Conservation (phyloP, 2,329 filamentous ascomycete species). For the Aspergillus neoniger region DNA sequence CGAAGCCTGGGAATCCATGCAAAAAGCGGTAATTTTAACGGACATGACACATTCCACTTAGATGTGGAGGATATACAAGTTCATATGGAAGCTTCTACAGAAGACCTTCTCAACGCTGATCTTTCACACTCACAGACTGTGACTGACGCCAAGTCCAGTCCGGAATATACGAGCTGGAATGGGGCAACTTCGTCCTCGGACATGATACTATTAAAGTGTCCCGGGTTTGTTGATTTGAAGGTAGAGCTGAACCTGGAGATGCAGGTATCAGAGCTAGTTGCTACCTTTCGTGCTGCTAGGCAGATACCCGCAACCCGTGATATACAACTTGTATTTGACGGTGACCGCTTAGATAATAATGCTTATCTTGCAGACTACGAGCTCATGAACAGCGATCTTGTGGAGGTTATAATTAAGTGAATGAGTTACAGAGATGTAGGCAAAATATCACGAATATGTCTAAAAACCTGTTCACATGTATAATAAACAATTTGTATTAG, state of each 20-base stretch:
- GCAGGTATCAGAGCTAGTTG: conserved; percentile 62
- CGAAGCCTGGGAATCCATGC: conserved; percentile 64
- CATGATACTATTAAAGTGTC: conserved; percentile 53
- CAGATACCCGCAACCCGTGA: conserved; percentile 54
- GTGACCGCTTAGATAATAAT: conserved; percentile 66
- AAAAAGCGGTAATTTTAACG: conserved; percentile 42
- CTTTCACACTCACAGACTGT: conserved; percentile 2
- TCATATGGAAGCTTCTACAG: conserved; percentile 76
- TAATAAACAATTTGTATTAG: too few relatives aligned
- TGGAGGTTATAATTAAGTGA: conserved; percentile 69
- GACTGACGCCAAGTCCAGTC: not conserved
- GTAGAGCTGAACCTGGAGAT: conserved; percentile 53
- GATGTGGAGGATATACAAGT: conserved; percentile 60
- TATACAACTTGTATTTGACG: conserved; percentile 72
- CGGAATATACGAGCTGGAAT: not conserved
- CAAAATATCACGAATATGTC: not conserved
- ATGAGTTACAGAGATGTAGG: not conserved
- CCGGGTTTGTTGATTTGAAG: conserved; percentile 53
- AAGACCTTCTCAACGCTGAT: conserved; percentile 44
- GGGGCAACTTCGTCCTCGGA: not conserved
- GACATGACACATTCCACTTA: conserved; percentile 50
- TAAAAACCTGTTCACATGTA: too few relatives aligned
- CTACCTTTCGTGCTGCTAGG: conserved; percentile 60
- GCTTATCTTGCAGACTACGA: conserved; percentile 64
- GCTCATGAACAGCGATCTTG: conserved; percentile 70